Percentiles rank a stretch among this genome's conserved stretches.
phyloP scores from a whole-genome alignment of 2,329 filamentous ascomycete genomes.

The Aspergillus sp. region DNA sequence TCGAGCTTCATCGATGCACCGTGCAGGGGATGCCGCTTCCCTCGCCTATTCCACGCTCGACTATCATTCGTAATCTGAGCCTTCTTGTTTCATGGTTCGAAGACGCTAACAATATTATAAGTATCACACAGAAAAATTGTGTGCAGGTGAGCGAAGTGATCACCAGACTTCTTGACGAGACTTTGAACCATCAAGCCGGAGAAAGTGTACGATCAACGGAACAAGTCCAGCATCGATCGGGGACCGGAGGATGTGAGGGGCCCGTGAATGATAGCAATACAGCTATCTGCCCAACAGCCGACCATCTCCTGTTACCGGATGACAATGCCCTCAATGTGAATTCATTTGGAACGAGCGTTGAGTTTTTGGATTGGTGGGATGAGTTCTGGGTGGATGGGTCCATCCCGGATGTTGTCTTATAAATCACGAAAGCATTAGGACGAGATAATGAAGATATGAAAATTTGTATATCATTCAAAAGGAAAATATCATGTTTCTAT shows the following conservation, averaged over 20 bases:
- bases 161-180: constrained; percentile 20
- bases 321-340: not conserved
- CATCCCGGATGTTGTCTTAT: not conserved
- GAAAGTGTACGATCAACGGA: not conserved
- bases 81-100: constrained; percentile 22
- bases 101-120: constrained; percentile 4
- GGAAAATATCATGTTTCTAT: not conserved
- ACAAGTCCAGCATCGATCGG: not conserved
- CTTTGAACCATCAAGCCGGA: constrained; percentile 24
- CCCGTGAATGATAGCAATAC: not conserved
- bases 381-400: constrained; percentile 2
- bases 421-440: not conserved
- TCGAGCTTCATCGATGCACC: constrained; percentile 22
- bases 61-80: constrained; percentile 25
- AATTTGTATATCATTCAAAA: too few relatives aligned
- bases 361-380: constrained; percentile 8
- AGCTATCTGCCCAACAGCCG: not conserved
- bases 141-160: constrained; percentile 22
- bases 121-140: constrained; percentile 9
- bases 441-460: not conserved
- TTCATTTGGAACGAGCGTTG: not conserved
- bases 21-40: constrained; percentile 16
- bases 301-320: not conserved
- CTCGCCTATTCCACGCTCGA: constrained; percentile 19
- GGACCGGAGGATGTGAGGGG: too few relatives aligned